Evolutionary conservation across 345 rosid species (phyloP).

Genomic region (Diplotaxis tenuifolia): DNA sequence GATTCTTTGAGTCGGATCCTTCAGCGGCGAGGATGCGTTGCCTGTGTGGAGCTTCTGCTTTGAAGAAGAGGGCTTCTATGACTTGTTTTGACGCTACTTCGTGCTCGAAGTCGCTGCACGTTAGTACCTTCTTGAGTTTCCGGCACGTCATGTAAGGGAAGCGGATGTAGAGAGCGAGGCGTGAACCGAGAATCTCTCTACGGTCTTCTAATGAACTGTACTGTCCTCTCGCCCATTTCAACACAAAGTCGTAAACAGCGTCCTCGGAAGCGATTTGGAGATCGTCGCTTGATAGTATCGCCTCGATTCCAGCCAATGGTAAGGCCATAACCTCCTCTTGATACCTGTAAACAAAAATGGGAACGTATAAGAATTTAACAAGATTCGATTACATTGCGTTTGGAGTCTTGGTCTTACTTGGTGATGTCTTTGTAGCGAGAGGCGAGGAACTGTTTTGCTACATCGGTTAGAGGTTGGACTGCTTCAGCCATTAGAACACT

Average conservation of each 20-base stretch:
- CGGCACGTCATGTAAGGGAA: not conserved
- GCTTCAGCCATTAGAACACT: not conserved
- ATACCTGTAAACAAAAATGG: not conserved
- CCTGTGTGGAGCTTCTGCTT: not conserved
- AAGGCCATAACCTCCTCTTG: not conserved
- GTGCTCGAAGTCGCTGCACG: not conserved
- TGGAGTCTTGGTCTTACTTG: not conserved
- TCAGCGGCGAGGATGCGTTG: not conserved
- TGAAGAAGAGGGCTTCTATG: not conserved
- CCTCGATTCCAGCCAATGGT: not conserved
- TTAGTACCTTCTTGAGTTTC: not conserved
- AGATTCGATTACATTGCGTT: not conserved
- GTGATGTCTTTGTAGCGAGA: not conserved
- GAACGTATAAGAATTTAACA: not conserved
- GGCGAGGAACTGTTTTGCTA: not conserved
- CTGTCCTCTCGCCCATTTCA: not conserved
- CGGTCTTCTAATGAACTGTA: not conserved
- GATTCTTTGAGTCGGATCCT: not conserved
- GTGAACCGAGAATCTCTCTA: not conserved
- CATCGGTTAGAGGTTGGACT: not conserved
- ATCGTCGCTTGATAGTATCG: not conserved
- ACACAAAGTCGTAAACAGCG: not conserved
- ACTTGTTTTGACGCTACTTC: not conserved
- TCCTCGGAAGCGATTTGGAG: not conserved
- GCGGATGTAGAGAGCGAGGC: not conserved